Conservation (phyloP, 129 eudicot species). For the Ambrosia trifida region DNA sequence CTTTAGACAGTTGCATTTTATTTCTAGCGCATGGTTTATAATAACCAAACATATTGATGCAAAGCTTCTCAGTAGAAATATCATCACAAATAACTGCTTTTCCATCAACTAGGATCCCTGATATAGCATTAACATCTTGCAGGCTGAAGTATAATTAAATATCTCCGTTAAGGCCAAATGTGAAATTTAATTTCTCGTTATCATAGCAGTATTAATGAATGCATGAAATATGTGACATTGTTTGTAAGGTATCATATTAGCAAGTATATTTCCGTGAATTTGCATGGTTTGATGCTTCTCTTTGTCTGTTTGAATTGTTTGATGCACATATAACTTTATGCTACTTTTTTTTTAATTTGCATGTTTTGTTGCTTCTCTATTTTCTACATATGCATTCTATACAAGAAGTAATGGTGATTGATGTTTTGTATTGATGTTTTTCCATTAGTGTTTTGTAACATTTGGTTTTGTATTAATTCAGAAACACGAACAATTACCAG, state of each 20-base stretch:
- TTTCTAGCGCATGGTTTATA: neutral
- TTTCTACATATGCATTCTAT: neutral
- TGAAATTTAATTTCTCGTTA: neutral
- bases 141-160: neutral
- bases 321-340: neutral
- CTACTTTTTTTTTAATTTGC: neutral
- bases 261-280: neutral
- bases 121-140: neutral
- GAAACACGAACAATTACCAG: neutral
- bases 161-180: neutral
- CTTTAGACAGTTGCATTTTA: neutral
- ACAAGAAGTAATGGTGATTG: neutral
- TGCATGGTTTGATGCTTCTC: no score
- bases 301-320: no score
- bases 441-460: neutral
- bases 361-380: neutral
- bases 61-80: neutral
- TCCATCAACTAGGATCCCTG: neutral
- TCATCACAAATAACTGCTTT: neutral
- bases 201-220: neutral
- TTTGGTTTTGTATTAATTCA: neutral
- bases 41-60: neutral
- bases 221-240: neutral
- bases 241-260: neutral
- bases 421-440: conserved; percentile 3